These are phyloP conservation scores for Yamadazyma sp. DNA, from an alignment of 805 yeast genomes.

Conservation along the genomic window DNA sequence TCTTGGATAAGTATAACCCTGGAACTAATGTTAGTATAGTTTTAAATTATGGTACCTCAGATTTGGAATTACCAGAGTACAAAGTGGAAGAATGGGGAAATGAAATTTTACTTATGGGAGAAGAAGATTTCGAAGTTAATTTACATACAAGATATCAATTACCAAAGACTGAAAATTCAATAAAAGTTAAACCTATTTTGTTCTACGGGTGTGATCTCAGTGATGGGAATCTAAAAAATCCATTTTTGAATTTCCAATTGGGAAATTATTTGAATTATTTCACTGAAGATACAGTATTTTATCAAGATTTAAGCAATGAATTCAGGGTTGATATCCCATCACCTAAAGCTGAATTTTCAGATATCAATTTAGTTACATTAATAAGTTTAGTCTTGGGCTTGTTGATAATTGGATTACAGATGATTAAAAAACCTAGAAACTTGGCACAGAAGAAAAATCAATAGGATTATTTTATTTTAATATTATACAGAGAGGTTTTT, in stretches of 20 bases:
- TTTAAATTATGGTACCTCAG: conserved; percentile 28
- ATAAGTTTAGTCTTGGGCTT: conserved; percentile 11
- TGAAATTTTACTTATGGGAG: conserved; percentile 22
- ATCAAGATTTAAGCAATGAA: conserved; percentile 14
- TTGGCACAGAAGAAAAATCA: conserved; percentile 1
- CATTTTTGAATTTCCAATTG: conserved; percentile 31
- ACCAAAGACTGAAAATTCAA: conserved; percentile 18
- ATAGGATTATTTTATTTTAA: background rate
- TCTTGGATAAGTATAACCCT: conserved; percentile 40
- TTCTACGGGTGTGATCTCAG: conserved; percentile 37
- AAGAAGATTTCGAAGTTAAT: conserved; percentile 21
- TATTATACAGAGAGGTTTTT: background rate
- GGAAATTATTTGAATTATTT: conserved; percentile 35
- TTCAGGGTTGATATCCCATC: conserved; percentile 8
- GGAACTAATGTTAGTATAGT: conserved; percentile 18
- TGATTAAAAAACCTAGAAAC: conserved; percentile 6
- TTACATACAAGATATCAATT: conserved; percentile 40
- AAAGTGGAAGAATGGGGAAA: conserved; percentile 37
- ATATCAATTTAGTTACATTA: conserved; percentile 10
- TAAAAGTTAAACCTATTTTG: conserved; percentile 13
- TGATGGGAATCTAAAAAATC: conserved; percentile 24
- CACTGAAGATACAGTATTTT: conserved; percentile 39
- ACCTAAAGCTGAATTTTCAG: conserved; percentile 11
- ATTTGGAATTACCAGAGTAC: conserved; percentile 41
- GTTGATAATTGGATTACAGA: conserved; percentile 10